Conservation (phyloP, 257 asterid species). For the Osmanthus fragrans region DNA sequence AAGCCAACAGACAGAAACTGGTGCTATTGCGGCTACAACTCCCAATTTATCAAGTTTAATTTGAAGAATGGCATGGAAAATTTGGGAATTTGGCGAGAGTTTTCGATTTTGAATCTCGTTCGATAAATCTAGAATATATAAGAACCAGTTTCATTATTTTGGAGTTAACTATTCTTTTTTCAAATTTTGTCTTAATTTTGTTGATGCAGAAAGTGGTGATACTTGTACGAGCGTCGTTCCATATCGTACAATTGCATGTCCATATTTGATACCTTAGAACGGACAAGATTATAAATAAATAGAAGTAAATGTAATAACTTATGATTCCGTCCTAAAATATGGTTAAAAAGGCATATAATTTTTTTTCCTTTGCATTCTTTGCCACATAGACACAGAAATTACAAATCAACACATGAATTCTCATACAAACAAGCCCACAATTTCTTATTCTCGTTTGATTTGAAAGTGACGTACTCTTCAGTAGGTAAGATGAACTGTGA, state of each 20-base stretch:
- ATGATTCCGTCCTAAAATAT: not conserved
- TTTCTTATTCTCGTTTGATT: not conserved
- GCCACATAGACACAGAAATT: not conserved
- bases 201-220: slow-evolving; percentile 22
- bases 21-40: too few relatives aligned
- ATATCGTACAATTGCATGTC: not conserved
- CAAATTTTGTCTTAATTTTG: not conserved
- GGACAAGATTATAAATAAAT: not conserved
- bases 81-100: too few relatives aligned
- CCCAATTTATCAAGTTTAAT: too few relatives aligned
- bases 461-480: not conserved
- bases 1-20: too few relatives aligned
- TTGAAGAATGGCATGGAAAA: too few relatives aligned
- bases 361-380: not conserved
- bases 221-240: slow-evolving; percentile 17
- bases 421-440: slow-evolving; percentile 25
- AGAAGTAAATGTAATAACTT: not conserved
- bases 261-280: too few relatives aligned
- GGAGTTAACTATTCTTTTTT: not conserved
- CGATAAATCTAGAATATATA: too few relatives aligned
- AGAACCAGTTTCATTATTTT: too few relatives aligned
- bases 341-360: not conserved
- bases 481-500: slow-evolving; percentile 42
- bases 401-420: not conserved
- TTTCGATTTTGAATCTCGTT: too few relatives aligned